phyloP scores from a whole-genome alignment of 208 protist species.

The Naegleria fowleri region DNA sequence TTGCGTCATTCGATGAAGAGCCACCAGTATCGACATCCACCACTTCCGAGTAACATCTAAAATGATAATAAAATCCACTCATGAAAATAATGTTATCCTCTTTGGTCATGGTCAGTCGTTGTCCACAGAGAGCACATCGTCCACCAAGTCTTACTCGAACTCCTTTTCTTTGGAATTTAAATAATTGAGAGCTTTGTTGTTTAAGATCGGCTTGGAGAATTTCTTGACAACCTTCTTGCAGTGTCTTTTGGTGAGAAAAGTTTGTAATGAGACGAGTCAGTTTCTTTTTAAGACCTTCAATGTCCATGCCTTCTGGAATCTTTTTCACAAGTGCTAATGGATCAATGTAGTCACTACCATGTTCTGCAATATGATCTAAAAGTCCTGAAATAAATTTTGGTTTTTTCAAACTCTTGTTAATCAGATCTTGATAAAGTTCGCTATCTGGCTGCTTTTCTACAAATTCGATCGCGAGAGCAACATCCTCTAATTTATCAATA shows the following conservation, averaged over 20 bases:
- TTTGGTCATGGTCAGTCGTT: not conserved
- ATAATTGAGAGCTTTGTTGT: not conserved
- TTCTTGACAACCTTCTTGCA: constrained; percentile 28
- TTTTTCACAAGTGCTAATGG: constrained; percentile 56
- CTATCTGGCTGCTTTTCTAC: constrained; percentile 58
- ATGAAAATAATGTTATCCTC: not conserved
- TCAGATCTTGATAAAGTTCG: constrained; percentile 66
- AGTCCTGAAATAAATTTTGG: constrained; percentile 41
- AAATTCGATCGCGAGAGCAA: constrained; percentile 61
- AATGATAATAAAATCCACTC: constrained; percentile 4
- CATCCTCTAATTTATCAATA: constrained; percentile 57
- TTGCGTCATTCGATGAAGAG: too few relatives aligned
- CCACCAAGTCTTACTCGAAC: not conserved
- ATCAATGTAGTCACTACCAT: constrained; percentile 46
- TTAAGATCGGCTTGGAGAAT: not conserved
- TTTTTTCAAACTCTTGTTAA: constrained; percentile 56
- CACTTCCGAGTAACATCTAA: not conserved
- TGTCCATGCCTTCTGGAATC: constrained; percentile 46
- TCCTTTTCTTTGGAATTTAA: constrained; percentile 17
- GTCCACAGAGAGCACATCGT: constrained; percentile 1
- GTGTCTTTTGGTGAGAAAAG: constrained; percentile 51
- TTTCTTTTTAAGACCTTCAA: constrained; percentile 50
- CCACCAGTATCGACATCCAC: not conserved
- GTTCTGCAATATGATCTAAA: constrained; percentile 55
- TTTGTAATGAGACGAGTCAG: constrained; percentile 64